phyloP scores from a whole-genome alignment of 2,329 filamentous ascomycete genomes.

The Pseudophaeomoniella oleicola region DNA sequence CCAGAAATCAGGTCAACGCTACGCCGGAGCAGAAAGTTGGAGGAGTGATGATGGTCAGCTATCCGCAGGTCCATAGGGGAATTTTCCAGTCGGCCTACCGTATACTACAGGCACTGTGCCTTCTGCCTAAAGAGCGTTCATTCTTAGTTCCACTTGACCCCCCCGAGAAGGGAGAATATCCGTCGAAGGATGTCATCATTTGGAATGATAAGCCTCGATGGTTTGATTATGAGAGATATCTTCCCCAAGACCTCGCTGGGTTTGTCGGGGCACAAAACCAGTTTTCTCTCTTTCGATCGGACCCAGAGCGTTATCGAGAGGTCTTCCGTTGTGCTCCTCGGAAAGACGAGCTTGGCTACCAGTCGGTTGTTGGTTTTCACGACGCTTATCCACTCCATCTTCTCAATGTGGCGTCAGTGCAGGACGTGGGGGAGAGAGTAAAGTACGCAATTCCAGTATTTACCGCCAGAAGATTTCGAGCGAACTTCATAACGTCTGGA shows the following conservation, averaged over 20 bases:
- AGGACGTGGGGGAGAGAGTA: constrained; percentile 32
- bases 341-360: constrained; percentile 35
- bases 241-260: constrained; percentile 32
- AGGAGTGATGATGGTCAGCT: constrained; percentile 39
- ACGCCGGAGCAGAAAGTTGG: constrained; percentile 19
- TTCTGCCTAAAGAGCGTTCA: constrained; percentile 23
- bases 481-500: constrained; percentile 43
- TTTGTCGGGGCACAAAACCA: constrained; percentile 35
- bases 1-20: constrained; percentile 27
- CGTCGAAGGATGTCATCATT: constrained; percentile 31
- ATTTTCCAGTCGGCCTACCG: constrained; percentile 3
- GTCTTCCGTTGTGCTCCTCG: constrained; percentile 40
- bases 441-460: constrained; percentile 24
- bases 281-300: constrained; percentile 39
- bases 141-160: constrained; percentile 41
- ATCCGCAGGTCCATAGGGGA: constrained; percentile 16
- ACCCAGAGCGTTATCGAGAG: constrained; percentile 28
- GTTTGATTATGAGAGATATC: constrained; percentile 22
- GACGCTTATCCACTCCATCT: constrained; percentile 46
- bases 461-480: constrained; percentile 39
- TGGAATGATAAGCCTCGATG: constrained; percentile 39
- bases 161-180: constrained; percentile 28
- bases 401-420: constrained; percentile 38
- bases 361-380: constrained; percentile 38
- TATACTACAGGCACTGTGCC: constrained; percentile 9